Evolutionary conservation across 2,329 filamentous ascomycete genomes (phyloP).

Genomic region (Xylogone sp.): DNA sequence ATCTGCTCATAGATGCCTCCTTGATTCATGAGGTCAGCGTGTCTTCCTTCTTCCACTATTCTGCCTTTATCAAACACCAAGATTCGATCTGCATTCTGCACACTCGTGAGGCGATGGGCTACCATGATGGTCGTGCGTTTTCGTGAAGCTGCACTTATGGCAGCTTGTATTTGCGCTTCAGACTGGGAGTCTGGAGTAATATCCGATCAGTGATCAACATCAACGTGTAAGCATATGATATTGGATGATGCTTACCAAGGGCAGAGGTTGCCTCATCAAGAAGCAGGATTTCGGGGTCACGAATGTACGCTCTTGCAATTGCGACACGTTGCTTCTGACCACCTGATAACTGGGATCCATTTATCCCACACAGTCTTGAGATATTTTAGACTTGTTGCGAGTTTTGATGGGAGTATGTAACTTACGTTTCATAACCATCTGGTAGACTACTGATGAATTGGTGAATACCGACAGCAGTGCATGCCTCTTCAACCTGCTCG

Average conservation of each 20-base stretch:
- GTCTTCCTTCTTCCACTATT: constrained; percentile 48
- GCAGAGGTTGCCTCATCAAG: constrained; percentile 81
- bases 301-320: constrained; percentile 72
- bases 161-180: constrained; percentile 62
- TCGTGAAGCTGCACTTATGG: constrained; percentile 52
- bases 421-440: constrained; percentile 68
- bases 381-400: neutral
- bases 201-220: neutral
- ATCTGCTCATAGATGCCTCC: constrained; percentile 41
- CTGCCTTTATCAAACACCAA: constrained; percentile 52
- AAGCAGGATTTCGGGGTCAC: constrained; percentile 68
- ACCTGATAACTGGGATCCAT: constrained; percentile 70
- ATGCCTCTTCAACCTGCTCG: constrained; percentile 62
- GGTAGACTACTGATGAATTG: constrained; percentile 61
- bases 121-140: constrained; percentile 55
- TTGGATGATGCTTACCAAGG: constrained; percentile 59
- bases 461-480: constrained; percentile 65
- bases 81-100: constrained; percentile 53
- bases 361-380: constrained; percentile 55
- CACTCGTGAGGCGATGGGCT: constrained; percentile 53
- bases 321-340: constrained; percentile 76
- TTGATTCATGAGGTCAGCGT: constrained; percentile 49
- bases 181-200: constrained; percentile 36
- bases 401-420: constrained; percentile 30
- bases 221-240: too few relatives aligned